Percentiles rank a stretch among this genome's conserved stretches.
Conservation (phyloP, 495 filamentous ascomycete species). For the Cudoniella acicularis region DNA sequence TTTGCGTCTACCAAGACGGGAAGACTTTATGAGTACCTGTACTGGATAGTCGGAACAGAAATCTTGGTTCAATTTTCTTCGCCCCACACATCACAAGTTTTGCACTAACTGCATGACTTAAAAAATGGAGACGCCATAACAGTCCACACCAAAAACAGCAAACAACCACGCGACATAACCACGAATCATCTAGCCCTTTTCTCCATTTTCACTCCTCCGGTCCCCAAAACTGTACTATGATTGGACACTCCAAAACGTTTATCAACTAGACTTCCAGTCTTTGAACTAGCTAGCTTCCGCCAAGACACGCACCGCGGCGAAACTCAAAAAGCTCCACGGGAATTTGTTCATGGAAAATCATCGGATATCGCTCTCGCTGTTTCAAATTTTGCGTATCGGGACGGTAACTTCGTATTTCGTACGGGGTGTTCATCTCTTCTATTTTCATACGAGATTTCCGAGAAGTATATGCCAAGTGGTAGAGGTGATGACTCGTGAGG, state of each 20-base stretch:
- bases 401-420: too few relatives aligned
- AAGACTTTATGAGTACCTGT: too few relatives aligned
- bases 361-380: neutral
- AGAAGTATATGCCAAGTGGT: too few relatives aligned
- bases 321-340: neutral
- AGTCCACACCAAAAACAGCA: neutral
- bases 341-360: neutral
- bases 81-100: too few relatives aligned
- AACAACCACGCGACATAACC: neutral
- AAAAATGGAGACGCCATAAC: too few relatives aligned
- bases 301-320: neutral
- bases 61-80: too few relatives aligned
- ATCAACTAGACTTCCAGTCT: neutral
- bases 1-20: too few relatives aligned
- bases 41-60: too few relatives aligned
- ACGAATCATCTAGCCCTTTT: neutral
- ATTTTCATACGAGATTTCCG: too few relatives aligned
- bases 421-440: too few relatives aligned
- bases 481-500: too few relatives aligned
- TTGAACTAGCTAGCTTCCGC: neutral
- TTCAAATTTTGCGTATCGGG: neutral
- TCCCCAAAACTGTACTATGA: neutral
- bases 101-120: too few relatives aligned
- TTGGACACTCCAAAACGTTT: neutral
- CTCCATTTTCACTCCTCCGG: neutral